phyloP scores from a whole-genome alignment of 768 basidiomycete genomes.

The Podaxis carcinomalis region DNA sequence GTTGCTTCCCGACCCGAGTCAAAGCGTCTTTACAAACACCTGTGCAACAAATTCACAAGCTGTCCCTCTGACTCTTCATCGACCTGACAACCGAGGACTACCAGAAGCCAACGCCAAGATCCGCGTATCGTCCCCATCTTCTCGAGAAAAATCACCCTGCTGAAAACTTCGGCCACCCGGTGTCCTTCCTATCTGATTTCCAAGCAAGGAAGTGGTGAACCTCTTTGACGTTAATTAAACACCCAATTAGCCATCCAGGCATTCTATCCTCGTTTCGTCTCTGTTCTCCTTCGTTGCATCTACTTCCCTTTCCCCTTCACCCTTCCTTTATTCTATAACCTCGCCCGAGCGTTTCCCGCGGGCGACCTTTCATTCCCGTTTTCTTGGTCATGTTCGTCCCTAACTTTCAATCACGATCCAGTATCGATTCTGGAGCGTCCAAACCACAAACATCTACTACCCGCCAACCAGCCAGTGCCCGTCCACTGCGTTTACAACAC shows the following conservation, averaged over 20 bases:
- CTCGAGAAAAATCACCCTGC: conserved; percentile 17
- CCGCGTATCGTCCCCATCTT: conserved; percentile 33
- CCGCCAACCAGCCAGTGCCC: conserved; percentile 15
- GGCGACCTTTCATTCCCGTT: conserved; percentile 27
- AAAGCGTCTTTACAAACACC: background rate
- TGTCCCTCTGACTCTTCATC: conserved; percentile 29
- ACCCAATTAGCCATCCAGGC: conserved; percentile 32
- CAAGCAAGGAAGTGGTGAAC: conserved; percentile 26
- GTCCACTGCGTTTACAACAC: conserved; percentile 51
- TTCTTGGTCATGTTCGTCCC: conserved; percentile 26
- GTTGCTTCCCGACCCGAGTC: conserved; percentile 4
- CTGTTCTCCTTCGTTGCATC: conserved; percentile 25
- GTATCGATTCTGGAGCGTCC: conserved; percentile 3
- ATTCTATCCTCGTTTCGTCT: conserved; percentile 26
- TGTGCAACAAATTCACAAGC: conserved; percentile 22
- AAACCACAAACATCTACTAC: conserved; percentile 16
- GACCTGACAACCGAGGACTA: conserved; percentile 34
- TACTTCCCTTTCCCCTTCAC: conserved; percentile 15
- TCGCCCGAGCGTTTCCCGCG: conserved; percentile 30
- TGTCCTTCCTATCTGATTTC: conserved; percentile 26
- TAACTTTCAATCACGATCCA: conserved; percentile 18
- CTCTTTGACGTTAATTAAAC: conserved; percentile 42
- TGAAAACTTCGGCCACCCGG: conserved; percentile 26
- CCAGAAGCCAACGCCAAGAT: conserved; percentile 37
- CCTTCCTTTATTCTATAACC: conserved; percentile 25